Evolutionary conservation across 2,329 filamentous ascomycete genomes (phyloP).

Genomic region (Xylariaceae sp.): DNA sequence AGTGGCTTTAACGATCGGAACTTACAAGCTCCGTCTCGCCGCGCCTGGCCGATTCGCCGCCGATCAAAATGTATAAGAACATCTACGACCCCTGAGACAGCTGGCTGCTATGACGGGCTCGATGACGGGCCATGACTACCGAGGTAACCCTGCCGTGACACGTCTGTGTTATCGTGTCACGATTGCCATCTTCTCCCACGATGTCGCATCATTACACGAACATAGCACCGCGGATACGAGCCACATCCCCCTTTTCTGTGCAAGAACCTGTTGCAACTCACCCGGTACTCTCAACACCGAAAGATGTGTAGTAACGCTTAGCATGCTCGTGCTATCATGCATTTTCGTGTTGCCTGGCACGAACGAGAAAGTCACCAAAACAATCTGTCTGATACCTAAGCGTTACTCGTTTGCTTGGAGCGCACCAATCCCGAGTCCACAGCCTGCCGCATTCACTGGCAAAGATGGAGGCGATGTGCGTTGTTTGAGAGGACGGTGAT

Average conservation of each 20-base stretch:
- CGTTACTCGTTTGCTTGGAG: background rate
- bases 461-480: background rate
- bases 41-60: constrained; percentile 22
- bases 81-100: constrained; percentile 5
- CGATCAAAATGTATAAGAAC: constrained; percentile 3
- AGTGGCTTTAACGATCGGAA: constrained; percentile 18
- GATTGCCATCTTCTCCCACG: background rate
- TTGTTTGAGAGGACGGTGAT: constrained; percentile 5
- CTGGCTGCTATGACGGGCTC: background rate
- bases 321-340: constrained; percentile 2
- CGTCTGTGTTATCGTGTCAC: background rate
- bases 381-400: background rate
- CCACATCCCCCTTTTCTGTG: constrained; percentile 5
- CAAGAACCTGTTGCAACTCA: background rate
- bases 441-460: constrained; percentile 1
- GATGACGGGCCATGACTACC: background rate
- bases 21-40: constrained; percentile 20
- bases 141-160: constrained; percentile 6
- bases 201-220: constrained; percentile 15
- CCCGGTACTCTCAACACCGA: constrained; percentile 6
- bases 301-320: constrained; percentile 16
- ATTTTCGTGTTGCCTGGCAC: constrained; percentile 5
- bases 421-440: constrained; percentile 1
- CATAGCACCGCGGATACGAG: constrained; percentile 25
- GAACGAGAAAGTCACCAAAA: constrained; percentile 4